Evolutionary conservation across 352 stramenopile genomes (phyloP).

Genomic region (Globisporangium carolinianum): DNA sequence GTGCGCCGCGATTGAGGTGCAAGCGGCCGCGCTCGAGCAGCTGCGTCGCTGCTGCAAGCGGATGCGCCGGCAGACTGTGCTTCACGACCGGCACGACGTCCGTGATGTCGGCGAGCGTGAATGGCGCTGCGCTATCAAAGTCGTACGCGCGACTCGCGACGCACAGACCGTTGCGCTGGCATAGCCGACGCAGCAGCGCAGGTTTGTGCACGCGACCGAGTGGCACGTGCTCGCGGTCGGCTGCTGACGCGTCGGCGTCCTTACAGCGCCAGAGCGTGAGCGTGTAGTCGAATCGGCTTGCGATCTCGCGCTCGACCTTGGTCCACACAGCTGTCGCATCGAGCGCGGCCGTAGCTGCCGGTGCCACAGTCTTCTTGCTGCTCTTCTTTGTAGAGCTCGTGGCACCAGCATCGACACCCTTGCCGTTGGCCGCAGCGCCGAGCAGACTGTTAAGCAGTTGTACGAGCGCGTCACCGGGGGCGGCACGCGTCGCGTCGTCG

Average conservation of each 20-base stretch:
- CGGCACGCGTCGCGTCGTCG: slow-evolving; percentile 48
- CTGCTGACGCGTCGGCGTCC: slow-evolving; percentile 5
- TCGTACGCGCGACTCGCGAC: slow-evolving; percentile 89
- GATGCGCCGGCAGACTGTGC: slow-evolving; percentile 75
- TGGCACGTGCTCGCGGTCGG: slow-evolving; percentile 16
- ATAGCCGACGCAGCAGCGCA: slow-evolving; percentile 89
- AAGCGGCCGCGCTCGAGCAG: slow-evolving; percentile 85
- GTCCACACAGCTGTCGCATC: slow-evolving; percentile 47
- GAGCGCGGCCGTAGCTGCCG: slow-evolving; percentile 14
- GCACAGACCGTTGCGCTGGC: slow-evolving; percentile 89
- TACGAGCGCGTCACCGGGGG: slow-evolving; percentile 68
- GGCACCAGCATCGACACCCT: slow-evolving; percentile 15
- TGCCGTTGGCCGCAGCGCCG: slow-evolving; percentile 12
- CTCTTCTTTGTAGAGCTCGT: slow-evolving; percentile 21
- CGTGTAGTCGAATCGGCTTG: slow-evolving; percentile 74
- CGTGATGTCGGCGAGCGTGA: slow-evolving; percentile 88
- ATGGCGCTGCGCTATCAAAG: slow-evolving; percentile 64
- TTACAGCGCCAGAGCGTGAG: slow-evolving; percentile 56
- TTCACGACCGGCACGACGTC: slow-evolving; percentile 94
- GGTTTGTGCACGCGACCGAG: slow-evolving; percentile 62
- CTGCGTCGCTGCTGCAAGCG: slow-evolving; percentile 71
- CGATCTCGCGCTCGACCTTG: slow-evolving; percentile 52
- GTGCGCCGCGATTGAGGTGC: slow-evolving; percentile 64
- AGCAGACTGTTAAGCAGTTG: slow-evolving; percentile 85
- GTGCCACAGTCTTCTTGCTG: slow-evolving; percentile 23